phyloP scores from a whole-genome alignment of 768 basidiomycete species.

The Albatrellus ellisii region DNA sequence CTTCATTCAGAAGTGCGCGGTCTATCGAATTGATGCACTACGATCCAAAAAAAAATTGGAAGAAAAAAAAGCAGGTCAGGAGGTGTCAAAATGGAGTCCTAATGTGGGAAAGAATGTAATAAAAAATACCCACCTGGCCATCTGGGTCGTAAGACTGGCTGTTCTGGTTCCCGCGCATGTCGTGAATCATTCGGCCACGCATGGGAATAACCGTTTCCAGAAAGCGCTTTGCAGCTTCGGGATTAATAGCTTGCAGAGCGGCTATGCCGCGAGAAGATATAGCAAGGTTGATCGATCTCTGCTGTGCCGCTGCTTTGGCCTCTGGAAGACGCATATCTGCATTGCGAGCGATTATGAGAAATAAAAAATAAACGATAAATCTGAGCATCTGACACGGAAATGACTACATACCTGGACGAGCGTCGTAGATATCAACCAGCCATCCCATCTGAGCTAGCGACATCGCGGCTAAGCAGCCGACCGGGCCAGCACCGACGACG shows the following conservation, averaged over 20 bases:
- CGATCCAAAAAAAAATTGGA: conserved; percentile 16
- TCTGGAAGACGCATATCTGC: conserved; percentile 65
- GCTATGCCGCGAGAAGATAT: conserved; percentile 89
- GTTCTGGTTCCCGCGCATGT: conserved; percentile 50
- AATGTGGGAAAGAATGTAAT: conserved; percentile 4
- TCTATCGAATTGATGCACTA: conserved; percentile 94
- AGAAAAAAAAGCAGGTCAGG: conserved; percentile 17
- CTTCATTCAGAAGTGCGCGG: conserved; percentile 76
- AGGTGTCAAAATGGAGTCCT: conserved; percentile 8
- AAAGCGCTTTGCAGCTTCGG: conserved; percentile 53
- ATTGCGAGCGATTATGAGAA: neutral
- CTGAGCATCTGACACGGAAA: conserved; percentile 4
- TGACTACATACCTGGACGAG: conserved; percentile 47
- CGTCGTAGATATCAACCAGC: conserved; percentile 69
- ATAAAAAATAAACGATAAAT: conserved; percentile 4
- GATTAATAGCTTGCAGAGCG: conserved; percentile 74
- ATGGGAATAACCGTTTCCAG: conserved; percentile 80
- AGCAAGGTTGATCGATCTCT: conserved; percentile 92
- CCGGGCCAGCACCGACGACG: conserved; percentile 83
- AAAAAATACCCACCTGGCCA: conserved; percentile 53
- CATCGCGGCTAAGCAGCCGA: conserved; percentile 85
- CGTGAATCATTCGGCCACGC: conserved; percentile 93
- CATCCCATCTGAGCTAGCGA: conserved; percentile 81
- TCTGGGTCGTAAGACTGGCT: conserved; percentile 83
- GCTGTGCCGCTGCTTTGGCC: conserved; percentile 49